These are phyloP conservation scores for Stemphylium lycopersici DNA, from an alignment of 2,329 filamentous ascomycete species.

Conservation along the genomic window DNA sequence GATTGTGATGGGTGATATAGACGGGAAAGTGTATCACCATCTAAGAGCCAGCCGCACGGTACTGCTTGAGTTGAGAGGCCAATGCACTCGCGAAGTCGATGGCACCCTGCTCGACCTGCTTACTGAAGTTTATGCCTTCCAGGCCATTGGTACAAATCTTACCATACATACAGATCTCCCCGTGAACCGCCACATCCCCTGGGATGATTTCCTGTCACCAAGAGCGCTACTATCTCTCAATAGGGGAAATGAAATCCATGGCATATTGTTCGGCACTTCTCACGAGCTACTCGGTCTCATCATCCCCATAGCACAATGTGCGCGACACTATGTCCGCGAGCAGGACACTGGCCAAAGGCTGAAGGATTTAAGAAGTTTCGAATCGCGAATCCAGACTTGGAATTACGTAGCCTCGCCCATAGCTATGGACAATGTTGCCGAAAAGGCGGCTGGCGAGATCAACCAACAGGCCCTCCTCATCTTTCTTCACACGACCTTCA, in stretches of 20 bases:
- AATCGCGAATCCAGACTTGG: slow-evolving; percentile 2
- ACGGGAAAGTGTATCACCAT: slow-evolving; percentile 4
- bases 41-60: slow-evolving; percentile 4
- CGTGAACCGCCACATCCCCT: neutral
- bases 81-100: neutral
- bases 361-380: neutral
- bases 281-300: slow-evolving; percentile 7
- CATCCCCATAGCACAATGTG: slow-evolving; percentile 2
- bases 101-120: neutral
- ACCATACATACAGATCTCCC: slow-evolving; percentile 1
- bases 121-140: slow-evolving; percentile 7
- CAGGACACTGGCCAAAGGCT: neutral
- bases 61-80: neutral
- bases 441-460: neutral
- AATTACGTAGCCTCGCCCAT: neutral
- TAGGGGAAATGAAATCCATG: neutral
- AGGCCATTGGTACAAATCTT: slow-evolving; percentile 1
- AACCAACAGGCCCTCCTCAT: slow-evolving; percentile 3
- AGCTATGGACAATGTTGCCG: neutral
- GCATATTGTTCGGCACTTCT: slow-evolving; percentile 1
- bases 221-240: neutral
- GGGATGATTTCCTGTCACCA: slow-evolving; percentile 2
- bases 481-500: slow-evolving; percentile 4
- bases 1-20: neutral
- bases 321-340: neutral